phyloP scores from a whole-genome alignment of 208 protist species.

The Naegleria fowleri region DNA sequence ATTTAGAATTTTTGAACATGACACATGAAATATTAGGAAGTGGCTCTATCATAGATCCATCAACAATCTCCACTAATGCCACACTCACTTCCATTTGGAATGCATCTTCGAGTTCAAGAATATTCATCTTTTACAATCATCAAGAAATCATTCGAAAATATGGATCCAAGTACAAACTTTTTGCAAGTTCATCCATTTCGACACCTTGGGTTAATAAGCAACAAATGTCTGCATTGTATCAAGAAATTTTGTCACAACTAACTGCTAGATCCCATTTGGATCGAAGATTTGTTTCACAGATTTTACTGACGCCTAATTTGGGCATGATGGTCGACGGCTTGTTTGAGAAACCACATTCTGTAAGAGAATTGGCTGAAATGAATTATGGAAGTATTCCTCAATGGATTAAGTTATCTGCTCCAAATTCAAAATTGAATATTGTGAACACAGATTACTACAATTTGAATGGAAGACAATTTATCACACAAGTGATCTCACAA shows the following conservation, averaged over 20 bases:
- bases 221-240: not conserved
- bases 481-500: not conserved
- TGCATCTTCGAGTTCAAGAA: not conserved
- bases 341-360: not conserved
- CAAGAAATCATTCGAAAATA: not conserved
- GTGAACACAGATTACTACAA: not conserved
- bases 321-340: not conserved
- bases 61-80: not conserved
- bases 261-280: not conserved
- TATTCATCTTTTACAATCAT: not conserved
- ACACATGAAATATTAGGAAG: not conserved
- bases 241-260: not conserved
- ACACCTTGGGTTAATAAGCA: not conserved
- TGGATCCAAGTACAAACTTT: not conserved
- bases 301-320: not conserved
- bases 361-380: not conserved
- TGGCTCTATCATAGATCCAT: not conserved
- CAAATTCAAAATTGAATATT: not conserved
- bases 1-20: not conserved
- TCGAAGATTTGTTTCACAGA: not conserved
- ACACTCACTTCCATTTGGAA: not conserved
- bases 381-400: not conserved
- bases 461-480: not conserved
- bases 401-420: not conserved
- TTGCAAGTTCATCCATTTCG: not conserved